These are phyloP conservation scores for Mortierella sp. DNA, from an alignment of 371 early-diverging fungal genomes.

Conservation along the genomic window DNA sequence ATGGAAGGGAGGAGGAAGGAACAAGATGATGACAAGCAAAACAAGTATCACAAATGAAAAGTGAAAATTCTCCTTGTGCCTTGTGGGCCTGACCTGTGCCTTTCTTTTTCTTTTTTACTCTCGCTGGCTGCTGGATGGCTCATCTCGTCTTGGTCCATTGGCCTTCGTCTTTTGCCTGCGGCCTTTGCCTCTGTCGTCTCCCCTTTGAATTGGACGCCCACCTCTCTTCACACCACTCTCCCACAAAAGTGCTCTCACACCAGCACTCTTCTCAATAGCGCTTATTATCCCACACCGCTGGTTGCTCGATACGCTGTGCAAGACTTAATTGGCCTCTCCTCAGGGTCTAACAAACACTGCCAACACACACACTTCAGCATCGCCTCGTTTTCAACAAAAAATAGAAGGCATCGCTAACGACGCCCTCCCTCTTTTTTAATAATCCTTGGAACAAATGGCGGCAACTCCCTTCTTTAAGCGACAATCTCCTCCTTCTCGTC, in stretches of 20 bases:
- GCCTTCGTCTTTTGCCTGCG: too few species aligned
- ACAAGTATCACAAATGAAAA: neutral
- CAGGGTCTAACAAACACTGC: neutral
- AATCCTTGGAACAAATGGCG: neutral
- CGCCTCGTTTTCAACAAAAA: neutral
- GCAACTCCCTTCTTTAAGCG: slow-evolving; percentile 32
- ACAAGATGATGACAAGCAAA: neutral
- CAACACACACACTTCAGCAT: neutral
- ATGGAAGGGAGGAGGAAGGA: neutral
- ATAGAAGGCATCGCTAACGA: neutral
- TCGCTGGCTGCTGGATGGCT: neutral
- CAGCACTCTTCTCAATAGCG: neutral
- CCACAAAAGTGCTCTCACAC: slow-evolving; percentile 7
- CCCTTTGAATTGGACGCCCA: too few species aligned
- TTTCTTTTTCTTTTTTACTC: too few species aligned
- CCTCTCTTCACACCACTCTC: neutral
- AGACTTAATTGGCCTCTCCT: neutral
- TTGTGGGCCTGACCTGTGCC: neutral
- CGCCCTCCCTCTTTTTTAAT: neutral
- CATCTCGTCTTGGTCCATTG: neutral
- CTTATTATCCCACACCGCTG: neutral
- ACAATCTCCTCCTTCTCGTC: slow-evolving; percentile 77
- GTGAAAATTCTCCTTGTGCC: neutral
- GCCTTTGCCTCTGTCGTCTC: neutral
- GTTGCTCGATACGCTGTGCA: neutral